Evolutionary conservation across 371 early-diverging fungal genomes (phyloP), one percentile per base, ranked within the genome.

Genomic region (Capillidium heterosporum): DNA sequence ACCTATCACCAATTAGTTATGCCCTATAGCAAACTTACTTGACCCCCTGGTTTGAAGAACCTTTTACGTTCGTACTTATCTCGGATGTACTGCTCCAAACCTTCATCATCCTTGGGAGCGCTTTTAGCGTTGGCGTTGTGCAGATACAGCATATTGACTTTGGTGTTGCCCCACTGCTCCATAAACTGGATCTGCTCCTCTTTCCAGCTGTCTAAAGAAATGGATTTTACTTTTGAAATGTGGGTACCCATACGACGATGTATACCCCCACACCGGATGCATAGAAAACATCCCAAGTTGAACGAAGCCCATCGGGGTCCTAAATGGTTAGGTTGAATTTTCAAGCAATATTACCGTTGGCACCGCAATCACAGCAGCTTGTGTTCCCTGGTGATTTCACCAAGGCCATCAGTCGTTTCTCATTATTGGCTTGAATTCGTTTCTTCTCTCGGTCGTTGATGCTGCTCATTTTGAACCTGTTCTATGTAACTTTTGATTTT

Each of bases 241-340:
- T 92, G 92, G 0, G 92, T 92, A 28, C 92, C 93, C 75, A 92
- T 80, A 60, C 82, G 83, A 29, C 95, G 73, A 63, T 96, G 96
- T 41, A 89, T 70, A 29, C 94, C 87, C 35, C 81, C 84, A 71
- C 95, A 96, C 1, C 92, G 77, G 41, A 95, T 90, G 66, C 95
- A 96, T 28, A 96, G 64, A 63, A 96, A 94, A 31, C 92, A 73
- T 19, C 95, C 93, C 29, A 95, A 67, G 59, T 91, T 91, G 77
- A 82, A 85, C 2, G 90, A 89, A 10, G 93, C 91, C 94, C 94
- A 95, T 32, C 92, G 88, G 41, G 97, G 91, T 58, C 86, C 94
- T 93, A 44, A 48, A 24, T 19, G 28, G 50, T 54, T 15, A 13
- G 24, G 35, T 32, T 54, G 10, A 21, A 54, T 39, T 21, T 19